Evolutionary conservation across 192 early-diverging fungal species (phyloP).

Genomic region (Coemansia sp.): DNA sequence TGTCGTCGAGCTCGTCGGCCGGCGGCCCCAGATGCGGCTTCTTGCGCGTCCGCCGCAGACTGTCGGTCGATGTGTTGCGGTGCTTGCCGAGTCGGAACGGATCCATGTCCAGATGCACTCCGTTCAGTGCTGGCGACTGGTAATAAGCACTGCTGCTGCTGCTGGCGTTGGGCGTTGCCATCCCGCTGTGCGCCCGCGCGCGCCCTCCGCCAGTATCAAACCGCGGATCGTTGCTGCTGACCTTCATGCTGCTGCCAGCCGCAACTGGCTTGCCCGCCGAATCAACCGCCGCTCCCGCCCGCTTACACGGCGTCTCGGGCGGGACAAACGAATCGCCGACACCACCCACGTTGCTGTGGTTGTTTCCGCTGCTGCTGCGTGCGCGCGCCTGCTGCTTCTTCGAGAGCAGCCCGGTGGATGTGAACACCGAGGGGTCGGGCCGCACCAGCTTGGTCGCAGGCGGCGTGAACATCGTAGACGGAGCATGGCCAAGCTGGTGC

Average conservation of each 20-base stretch:
- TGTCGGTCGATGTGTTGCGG: conserved; percentile 46
- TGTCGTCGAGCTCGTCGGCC: conserved; percentile 8
- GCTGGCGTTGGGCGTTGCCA: conserved; percentile 9
- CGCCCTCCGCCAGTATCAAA: background rate
- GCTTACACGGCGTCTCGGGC: conserved; percentile 54
- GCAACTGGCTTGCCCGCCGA: background rate
- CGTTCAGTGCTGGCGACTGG: conserved; percentile 9
- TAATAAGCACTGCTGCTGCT: background rate
- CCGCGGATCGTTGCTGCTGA: background rate
- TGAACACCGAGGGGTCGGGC: conserved; percentile 52
- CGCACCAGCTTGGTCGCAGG: conserved; percentile 55
- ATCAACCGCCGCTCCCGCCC: conserved; percentile 10
- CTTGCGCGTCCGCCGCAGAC: conserved; percentile 48
- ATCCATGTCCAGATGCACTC: conserved; percentile 22
- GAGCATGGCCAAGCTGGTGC: background rate
- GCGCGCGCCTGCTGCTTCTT: conserved; percentile 45
- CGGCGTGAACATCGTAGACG: conserved; percentile 50
- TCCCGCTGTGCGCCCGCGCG: conserved; percentile 6
- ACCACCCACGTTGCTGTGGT: background rate
- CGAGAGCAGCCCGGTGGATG: conserved; percentile 53
- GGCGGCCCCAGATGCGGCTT: conserved; percentile 39
- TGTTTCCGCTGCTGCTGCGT: conserved; percentile 13
- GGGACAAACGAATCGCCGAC: conserved; percentile 17
- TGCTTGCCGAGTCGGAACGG: conserved; percentile 49
- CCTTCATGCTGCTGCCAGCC: background rate